phyloP scores from a whole-genome alignment of 1,284 basidiomycete species.

The Takashimella tepidaria region DNA sequence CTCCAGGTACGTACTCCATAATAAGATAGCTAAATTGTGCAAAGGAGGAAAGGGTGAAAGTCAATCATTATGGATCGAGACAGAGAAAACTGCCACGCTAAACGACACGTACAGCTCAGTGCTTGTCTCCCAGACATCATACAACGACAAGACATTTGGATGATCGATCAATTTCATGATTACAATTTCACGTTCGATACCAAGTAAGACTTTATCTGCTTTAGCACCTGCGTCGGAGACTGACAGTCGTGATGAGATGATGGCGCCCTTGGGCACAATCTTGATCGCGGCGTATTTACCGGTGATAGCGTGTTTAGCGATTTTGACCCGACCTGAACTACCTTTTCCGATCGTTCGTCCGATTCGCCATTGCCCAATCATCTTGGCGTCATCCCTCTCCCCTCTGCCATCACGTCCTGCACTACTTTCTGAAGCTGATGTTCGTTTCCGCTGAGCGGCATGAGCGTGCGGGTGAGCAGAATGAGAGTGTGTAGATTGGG shows the following conservation, averaged over 20 bases:
- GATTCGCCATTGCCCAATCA: constrained; percentile 85
- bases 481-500: not conserved
- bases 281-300: constrained; percentile 92
- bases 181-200: constrained; percentile 94
- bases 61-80: not conserved
- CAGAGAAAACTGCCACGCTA: no score
- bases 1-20: constrained; percentile 95
- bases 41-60: not conserved
- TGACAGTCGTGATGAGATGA: constrained; percentile 65
- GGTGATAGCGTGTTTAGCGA: constrained; percentile 81
- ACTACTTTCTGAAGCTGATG: constrained; percentile 12
- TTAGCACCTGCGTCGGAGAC: constrained; percentile 57
- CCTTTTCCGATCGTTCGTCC: constrained; percentile 88
- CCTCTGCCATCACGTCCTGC: constrained; percentile 10
- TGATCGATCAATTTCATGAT: constrained; percentile 99
- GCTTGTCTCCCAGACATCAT: constrained; percentile 90
- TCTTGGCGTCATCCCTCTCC: constrained; percentile 44
- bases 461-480: not conserved
- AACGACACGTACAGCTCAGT: constrained; percentile 34
- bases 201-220: constrained; percentile 77
- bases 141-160: constrained; percentile 88
- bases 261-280: constrained; percentile 84
- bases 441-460: not conserved
- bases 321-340: constrained; percentile 81
- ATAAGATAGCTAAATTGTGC: constrained; percentile 72